These are phyloP conservation scores for Guadua angustifolia DNA, from an alignment of 176 grass and related monocot genomes.

Conservation along the genomic window DNA sequence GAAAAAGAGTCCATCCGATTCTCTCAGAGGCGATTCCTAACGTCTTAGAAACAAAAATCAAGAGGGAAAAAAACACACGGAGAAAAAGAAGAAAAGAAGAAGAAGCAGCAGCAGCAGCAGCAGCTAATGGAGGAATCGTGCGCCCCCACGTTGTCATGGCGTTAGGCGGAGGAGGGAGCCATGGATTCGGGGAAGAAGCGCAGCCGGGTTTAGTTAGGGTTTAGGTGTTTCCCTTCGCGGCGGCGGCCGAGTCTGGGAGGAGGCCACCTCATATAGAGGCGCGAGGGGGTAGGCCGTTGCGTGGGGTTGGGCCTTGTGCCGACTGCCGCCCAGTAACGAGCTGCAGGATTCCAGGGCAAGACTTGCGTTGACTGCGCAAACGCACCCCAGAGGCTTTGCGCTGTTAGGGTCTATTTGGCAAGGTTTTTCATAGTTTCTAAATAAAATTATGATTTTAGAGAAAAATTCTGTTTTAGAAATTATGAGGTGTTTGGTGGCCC, in stretches of 20 bases:
- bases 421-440: too few relatives aligned
- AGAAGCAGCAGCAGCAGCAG: neutral
- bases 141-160: too few relatives aligned
- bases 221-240: neutral
- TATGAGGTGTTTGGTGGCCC: too few relatives aligned
- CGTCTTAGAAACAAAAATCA: too few relatives aligned
- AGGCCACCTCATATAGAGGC: neutral
- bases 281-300: neutral
- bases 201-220: neutral
- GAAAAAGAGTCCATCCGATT: slow-evolving; percentile 31
- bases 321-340: neutral
- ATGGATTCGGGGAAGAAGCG: neutral
- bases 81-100: too few relatives aligned
- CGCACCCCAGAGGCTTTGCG: too few relatives aligned
- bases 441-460: too few relatives aligned
- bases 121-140: neutral
- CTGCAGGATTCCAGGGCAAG: neutral
- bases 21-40: slow-evolving; percentile 42
- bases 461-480: too few relatives aligned
- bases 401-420: too few relatives aligned
- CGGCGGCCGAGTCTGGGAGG: neutral
- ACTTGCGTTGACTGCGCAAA: neutral
- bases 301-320: neutral
- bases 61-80: neutral
- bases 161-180: neutral